Percentiles rank a stretch among this genome's conserved stretches.
These are phyloP conservation scores for Hypoxylon sp. DNA, from an alignment of 2,329 filamentous ascomycete genomes.

Conservation along the genomic window DNA sequence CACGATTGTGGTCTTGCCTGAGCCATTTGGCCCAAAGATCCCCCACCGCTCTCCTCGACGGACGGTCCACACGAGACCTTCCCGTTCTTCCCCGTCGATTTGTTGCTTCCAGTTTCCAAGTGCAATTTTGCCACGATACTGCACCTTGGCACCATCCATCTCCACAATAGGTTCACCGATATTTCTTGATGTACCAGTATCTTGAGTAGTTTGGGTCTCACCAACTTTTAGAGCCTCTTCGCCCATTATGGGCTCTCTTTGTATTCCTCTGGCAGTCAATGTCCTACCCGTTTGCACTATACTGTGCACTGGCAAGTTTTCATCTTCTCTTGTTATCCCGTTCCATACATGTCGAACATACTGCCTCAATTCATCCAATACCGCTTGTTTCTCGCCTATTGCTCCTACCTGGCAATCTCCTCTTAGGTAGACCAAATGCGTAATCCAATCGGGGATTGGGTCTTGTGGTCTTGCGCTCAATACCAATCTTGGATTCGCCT, in stretches of 20 bases:
- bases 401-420: constrained; percentile 75
- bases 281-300: constrained; percentile 66
- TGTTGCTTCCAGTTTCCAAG: constrained; percentile 84
- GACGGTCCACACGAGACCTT: constrained; percentile 87
- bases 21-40: constrained; percentile 93
- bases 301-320: constrained; percentile 63
- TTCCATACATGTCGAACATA: constrained; percentile 65
- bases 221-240: constrained; percentile 44
- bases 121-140: constrained; percentile 82
- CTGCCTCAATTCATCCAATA: constrained; percentile 68
- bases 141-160: constrained; percentile 87
- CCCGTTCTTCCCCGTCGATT: constrained; percentile 62
- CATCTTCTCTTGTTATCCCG: constrained; percentile 63
- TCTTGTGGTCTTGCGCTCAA: constrained; percentile 89
- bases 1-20: constrained; percentile 94
- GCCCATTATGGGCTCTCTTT: constrained; percentile 57
- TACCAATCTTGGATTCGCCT: constrained; percentile 78
- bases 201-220: constrained; percentile 38
- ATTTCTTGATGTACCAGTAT: constrained; percentile 25
- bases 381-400: constrained; percentile 75
- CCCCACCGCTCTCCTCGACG: constrained; percentile 89
- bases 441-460: constrained; percentile 90
- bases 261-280: constrained; percentile 59
- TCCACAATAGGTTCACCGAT: constrained; percentile 82
- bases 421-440: constrained; percentile 81